Evolutionary conservation across 1,284 basidiomycete species (phyloP).

Genomic region (Tremellales sp.): DNA sequence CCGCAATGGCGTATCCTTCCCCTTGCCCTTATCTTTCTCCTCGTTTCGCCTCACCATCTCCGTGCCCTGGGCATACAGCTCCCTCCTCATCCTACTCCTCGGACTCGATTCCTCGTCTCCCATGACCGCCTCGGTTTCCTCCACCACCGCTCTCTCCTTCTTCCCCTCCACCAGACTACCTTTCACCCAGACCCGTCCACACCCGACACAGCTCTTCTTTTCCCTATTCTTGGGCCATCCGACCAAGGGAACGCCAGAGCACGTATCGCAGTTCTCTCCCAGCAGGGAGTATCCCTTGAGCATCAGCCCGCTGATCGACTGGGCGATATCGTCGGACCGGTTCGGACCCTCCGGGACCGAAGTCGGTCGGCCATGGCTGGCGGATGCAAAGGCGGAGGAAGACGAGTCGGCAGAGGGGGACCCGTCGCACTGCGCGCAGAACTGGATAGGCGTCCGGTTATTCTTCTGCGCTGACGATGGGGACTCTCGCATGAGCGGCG

Average conservation of each 20-base stretch:
- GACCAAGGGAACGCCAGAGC: conserved; percentile 44
- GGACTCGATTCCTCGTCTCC: conserved; percentile 21
- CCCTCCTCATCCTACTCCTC: conserved; percentile 26
- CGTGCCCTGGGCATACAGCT: conserved; percentile 34
- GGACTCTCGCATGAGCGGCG: conserved; percentile 48
- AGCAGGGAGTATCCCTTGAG: conserved; percentile 46
- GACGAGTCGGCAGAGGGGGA: conserved; percentile 10
- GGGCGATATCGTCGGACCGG: conserved; percentile 29
- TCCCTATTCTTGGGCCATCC: conserved; percentile 39
- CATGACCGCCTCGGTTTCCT: conserved; percentile 6
- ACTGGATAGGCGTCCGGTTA: conserved; percentile 38
- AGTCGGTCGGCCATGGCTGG: not conserved
- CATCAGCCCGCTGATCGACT: conserved; percentile 38
- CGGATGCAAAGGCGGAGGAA: not conserved
- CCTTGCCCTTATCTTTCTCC: not conserved
- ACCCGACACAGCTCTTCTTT: conserved; percentile 39
- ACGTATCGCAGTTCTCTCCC: conserved; percentile 33
- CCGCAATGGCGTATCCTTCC: not conserved
- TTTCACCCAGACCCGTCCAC: conserved; percentile 36
- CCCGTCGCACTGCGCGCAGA: conserved; percentile 46
- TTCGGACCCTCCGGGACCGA: not conserved
- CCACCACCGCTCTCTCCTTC: not conserved
- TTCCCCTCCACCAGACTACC: conserved; percentile 11
- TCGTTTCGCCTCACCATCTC: conserved; percentile 7
- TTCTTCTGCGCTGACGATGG: conserved; percentile 24